These are phyloP conservation scores for Leccinum subgranulosum DNA, from an alignment of 768 basidiomycete genomes.

Conservation along the genomic window DNA sequence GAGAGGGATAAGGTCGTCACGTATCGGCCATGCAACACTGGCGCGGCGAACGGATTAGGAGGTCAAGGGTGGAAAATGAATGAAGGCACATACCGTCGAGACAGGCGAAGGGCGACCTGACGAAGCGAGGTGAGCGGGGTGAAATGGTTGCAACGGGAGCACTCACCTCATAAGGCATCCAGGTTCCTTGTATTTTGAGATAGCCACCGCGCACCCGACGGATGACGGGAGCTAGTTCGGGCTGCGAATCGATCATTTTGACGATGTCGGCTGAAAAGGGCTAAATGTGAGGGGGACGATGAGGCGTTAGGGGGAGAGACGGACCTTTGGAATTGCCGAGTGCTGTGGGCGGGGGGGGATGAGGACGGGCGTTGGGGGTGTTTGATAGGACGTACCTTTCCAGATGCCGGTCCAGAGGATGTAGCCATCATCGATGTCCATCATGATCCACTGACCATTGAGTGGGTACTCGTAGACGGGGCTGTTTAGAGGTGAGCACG, in stretches of 20 bases:
- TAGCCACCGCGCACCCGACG: slow-evolving; percentile 85
- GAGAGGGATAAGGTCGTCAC: slow-evolving; percentile 80
- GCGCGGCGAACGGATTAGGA: slow-evolving; percentile 29
- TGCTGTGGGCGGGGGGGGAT: slow-evolving; percentile 40
- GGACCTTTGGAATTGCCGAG: slow-evolving; percentile 87
- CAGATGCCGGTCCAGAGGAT: slow-evolving; percentile 92
- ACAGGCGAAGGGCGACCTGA: slow-evolving; percentile 75
- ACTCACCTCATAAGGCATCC: slow-evolving; percentile 88
- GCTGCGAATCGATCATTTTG: slow-evolving; percentile 89
- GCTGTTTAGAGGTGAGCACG: slow-evolving; percentile 32
- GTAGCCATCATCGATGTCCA: slow-evolving; percentile 92
- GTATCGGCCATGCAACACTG: slow-evolving; percentile 87
- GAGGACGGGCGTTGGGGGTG: neutral
- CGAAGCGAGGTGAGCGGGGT: slow-evolving; percentile 22
- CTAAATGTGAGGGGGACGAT: slow-evolving; percentile 12
- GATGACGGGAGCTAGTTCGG: slow-evolving; percentile 78
- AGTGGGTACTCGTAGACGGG: slow-evolving; percentile 90
- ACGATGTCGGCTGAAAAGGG: slow-evolving; percentile 75
- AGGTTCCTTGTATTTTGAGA: slow-evolving; percentile 90
- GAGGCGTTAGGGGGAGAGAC: slow-evolving; percentile 13
- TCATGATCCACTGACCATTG: slow-evolving; percentile 93
- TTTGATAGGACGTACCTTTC: slow-evolving; percentile 59
- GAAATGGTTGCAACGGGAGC: neutral
- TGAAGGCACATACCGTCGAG: slow-evolving; percentile 61
- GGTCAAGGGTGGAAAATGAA: slow-evolving; percentile 3